Evolutionary conservation across 345 rosid species (phyloP).

Genomic region (Lenwebbia sp.): DNA sequence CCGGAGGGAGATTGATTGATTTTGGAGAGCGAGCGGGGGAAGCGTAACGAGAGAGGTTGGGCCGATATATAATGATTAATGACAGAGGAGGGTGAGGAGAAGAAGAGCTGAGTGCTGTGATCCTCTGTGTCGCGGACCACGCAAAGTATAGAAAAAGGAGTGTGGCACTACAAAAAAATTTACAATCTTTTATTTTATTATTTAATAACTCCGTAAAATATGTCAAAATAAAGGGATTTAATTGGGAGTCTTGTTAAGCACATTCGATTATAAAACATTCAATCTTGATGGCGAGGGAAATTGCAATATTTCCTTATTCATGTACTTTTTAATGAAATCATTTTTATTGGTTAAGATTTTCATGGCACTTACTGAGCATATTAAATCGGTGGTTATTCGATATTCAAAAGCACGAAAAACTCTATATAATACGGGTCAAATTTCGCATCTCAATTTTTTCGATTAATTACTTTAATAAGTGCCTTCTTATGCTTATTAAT

Average conservation of each 20-base stretch:
- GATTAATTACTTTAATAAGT: neutral
- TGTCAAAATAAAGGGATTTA: neutral
- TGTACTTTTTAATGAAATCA: neutral
- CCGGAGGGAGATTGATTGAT: neutral
- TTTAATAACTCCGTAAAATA: neutral
- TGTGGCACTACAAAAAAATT: neutral
- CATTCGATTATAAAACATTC: neutral
- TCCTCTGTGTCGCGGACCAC: conserved; percentile 16
- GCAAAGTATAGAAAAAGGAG: neutral
- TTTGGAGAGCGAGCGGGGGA: neutral
- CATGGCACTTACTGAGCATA: neutral
- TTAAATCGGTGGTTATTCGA: neutral
- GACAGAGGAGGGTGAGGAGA: neutral
- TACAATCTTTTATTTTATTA: neutral
- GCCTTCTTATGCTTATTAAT: neutral
- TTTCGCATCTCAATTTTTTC: neutral
- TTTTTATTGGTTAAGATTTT: neutral
- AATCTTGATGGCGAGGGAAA: neutral
- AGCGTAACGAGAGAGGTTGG: neutral
- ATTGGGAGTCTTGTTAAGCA: neutral
- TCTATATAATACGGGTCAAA: too few species aligned
- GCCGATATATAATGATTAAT: neutral
- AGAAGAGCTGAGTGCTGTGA: neutral
- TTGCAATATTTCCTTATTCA: neutral
- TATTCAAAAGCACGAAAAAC: neutral